Evolutionary conservation across 495 filamentous ascomycete species (phyloP).

Genomic region (Clohesyomyces aquaticus): DNA sequence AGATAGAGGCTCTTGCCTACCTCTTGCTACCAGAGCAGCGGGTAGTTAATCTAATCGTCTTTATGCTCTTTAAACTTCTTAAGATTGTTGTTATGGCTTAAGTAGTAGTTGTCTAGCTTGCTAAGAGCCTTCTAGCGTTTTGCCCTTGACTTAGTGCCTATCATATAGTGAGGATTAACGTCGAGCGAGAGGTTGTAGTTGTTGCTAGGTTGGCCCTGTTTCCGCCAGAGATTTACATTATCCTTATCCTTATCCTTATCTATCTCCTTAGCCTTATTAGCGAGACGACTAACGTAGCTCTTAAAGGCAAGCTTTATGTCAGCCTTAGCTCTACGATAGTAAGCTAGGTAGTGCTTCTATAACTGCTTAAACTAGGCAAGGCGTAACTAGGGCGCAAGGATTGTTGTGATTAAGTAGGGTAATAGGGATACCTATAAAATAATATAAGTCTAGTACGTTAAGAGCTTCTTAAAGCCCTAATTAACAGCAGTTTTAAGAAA

Average conservation of each 20-base stretch:
- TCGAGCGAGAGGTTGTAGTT: neutral
- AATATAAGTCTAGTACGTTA: neutral
- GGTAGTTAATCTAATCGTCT: neutral
- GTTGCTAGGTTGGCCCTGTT: neutral
- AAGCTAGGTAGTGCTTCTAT: neutral
- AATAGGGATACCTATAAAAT: neutral
- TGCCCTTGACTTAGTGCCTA: neutral
- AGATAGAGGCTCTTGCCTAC: neutral
- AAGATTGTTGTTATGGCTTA: neutral
- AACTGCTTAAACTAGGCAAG: constrained; percentile 1
- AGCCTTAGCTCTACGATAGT: neutral
- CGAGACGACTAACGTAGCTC: neutral
- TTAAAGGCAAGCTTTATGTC: constrained; percentile 1
- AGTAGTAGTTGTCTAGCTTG: constrained; percentile 3
- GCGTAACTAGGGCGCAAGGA: neutral
- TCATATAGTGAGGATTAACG: constrained; percentile 1
- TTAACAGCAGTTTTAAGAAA: constrained; percentile 6
- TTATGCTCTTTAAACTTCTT: neutral
- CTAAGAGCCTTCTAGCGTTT: neutral
- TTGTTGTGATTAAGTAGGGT: neutral
- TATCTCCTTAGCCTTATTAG: neutral
- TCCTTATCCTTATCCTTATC: neutral
- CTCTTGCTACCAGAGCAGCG: neutral
- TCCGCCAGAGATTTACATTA: neutral
- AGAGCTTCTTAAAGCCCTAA: neutral